phyloP scores from a whole-genome alignment of 768 basidiomycete species.

The Boletus fagicola region DNA sequence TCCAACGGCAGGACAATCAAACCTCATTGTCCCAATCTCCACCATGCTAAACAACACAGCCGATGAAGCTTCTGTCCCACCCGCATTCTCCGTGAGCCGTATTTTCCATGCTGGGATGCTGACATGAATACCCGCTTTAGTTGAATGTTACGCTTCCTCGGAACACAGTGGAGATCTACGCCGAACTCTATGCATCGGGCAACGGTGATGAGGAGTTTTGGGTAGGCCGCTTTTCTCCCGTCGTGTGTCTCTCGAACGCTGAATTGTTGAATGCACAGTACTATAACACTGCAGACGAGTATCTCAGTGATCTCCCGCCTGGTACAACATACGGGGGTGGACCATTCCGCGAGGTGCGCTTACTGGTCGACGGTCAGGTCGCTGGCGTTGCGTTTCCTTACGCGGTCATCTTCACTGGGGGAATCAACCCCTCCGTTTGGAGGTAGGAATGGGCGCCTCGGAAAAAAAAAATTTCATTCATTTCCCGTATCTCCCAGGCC shows the following conservation, averaged over 20 bases:
- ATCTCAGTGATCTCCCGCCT: slow-evolving; percentile 51
- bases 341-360: slow-evolving; percentile 62
- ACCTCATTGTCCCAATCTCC: slow-evolving; percentile 68
- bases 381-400: slow-evolving; percentile 62
- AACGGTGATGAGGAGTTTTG: slow-evolving; percentile 74
- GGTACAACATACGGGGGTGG: slow-evolving; percentile 47
- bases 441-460: slow-evolving; percentile 39
- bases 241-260: not conserved
- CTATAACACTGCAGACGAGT: slow-evolving; percentile 62
- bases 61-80: slow-evolving; percentile 75
- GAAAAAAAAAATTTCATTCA: not conserved
- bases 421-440: slow-evolving; percentile 68
- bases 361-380: slow-evolving; percentile 53
- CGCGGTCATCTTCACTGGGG: slow-evolving; percentile 69
- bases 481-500: slow-evolving; percentile 41
- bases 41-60: slow-evolving; percentile 61
- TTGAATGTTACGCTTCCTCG: slow-evolving; percentile 65
- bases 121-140: slow-evolving; percentile 33
- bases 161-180: slow-evolving; percentile 65
- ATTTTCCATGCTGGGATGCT: not conserved
- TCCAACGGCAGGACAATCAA: slow-evolving; percentile 58
- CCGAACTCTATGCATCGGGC: slow-evolving; percentile 71
- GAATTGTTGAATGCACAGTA: slow-evolving; percentile 44
- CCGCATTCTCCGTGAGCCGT: slow-evolving; percentile 58
- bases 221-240: slow-evolving; percentile 41